phyloP scores from a whole-genome alignment of 176 grass and related monocot species.

The Rhynchospora pubera region DNA sequence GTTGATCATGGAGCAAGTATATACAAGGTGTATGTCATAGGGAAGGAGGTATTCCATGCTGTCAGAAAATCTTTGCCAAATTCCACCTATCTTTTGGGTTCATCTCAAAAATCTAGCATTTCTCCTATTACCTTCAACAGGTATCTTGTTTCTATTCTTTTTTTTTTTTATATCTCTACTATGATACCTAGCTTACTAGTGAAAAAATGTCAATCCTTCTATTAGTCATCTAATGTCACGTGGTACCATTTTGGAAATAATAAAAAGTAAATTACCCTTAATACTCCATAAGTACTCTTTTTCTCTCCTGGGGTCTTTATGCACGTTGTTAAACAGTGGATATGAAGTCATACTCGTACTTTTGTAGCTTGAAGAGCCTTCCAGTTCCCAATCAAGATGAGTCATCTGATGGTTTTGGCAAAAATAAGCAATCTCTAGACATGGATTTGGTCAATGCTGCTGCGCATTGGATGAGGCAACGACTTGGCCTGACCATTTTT shows the following conservation, averaged over 20 bases:
- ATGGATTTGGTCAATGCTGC: constrained; percentile 45
- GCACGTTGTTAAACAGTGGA: background rate
- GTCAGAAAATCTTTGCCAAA: constrained; percentile 90
- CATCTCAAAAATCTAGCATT: constrained; percentile 33
- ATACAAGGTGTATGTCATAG: constrained; percentile 82
- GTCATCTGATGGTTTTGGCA: constrained; percentile 12
- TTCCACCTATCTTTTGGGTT: constrained; percentile 52
- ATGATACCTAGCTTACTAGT: background rate
- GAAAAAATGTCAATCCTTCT: background rate
- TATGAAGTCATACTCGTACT: background rate
- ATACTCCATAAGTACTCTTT: background rate
- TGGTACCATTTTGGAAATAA: background rate
- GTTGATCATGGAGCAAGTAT: constrained; percentile 89
- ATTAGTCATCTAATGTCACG: background rate
- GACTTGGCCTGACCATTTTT: constrained; percentile 84
- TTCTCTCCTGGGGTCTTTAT: background rate
- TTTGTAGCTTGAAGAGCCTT: constrained; percentile 76
- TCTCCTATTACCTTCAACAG: constrained; percentile 78
- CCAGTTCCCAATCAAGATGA: constrained; percentile 71
- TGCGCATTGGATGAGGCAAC: constrained; percentile 48
- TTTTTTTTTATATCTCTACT: background rate
- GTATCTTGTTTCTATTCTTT: constrained; percentile 23
- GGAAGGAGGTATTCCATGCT: constrained; percentile 75
- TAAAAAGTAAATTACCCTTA: background rate
- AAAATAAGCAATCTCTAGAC: constrained; percentile 30